These are phyloP conservation scores for Athelia psychrophila DNA, from an alignment of 1,284 basidiomycete genomes.

Conservation along the genomic window DNA sequence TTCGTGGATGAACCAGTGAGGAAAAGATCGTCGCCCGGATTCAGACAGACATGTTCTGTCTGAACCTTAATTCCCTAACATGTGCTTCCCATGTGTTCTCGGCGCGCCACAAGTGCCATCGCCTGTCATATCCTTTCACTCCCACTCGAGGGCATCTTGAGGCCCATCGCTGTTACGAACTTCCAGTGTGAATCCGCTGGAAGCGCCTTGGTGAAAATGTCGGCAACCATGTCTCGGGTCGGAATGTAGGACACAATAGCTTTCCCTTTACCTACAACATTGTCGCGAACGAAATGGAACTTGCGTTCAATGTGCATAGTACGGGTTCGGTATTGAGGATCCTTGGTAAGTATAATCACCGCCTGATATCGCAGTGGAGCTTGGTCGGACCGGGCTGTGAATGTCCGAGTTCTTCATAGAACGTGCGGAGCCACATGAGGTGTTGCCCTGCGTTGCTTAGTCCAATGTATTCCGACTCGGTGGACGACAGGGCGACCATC, in stretches of 20 bases:
- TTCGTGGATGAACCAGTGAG: not conserved
- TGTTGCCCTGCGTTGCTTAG: conserved; percentile 9
- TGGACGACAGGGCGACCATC: conserved; percentile 23
- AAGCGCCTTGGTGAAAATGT: conserved; percentile 26
- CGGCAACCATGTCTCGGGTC: conserved; percentile 22
- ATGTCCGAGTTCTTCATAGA: conserved; percentile 14
- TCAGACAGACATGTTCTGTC: not conserved
- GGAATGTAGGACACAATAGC: conserved; percentile 19
- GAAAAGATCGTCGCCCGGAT: not conserved
- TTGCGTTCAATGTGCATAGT: conserved; percentile 44
- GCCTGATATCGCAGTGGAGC: conserved; percentile 26
- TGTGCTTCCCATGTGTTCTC: not conserved
- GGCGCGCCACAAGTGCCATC: not conserved
- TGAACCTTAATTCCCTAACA: not conserved
- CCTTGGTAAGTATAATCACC: conserved; percentile 25
- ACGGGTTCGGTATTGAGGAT: conserved; percentile 27
- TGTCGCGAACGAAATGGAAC: conserved; percentile 33
- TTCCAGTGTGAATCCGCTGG: conserved; percentile 7
- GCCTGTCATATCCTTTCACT: not conserved
- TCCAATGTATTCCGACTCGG: conserved; percentile 25
- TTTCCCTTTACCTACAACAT: conserved; percentile 18
- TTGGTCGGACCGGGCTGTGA: conserved; percentile 7
- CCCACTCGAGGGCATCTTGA: conserved; percentile 2
- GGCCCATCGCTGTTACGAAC: not conserved
- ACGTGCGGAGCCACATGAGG: conserved; percentile 14